Conservation (phyloP, 192 early-diverging fungal genomes). For the Coemansia sp. region DNA sequence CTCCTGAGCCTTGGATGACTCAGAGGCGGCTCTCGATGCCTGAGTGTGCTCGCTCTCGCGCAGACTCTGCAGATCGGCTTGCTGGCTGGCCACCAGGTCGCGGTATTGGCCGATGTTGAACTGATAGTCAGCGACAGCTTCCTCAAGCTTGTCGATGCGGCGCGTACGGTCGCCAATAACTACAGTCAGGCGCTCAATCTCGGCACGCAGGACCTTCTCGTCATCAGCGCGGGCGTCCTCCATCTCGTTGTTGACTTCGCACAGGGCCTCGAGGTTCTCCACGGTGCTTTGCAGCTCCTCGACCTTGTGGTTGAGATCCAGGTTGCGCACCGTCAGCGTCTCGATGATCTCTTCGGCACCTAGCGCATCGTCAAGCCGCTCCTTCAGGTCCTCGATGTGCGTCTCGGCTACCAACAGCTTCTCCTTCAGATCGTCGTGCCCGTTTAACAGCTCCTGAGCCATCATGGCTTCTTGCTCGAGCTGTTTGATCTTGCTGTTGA, state of each 20-base stretch:
- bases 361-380: conserved; percentile 77
- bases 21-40: conserved; percentile 56
- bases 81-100: conserved; percentile 74
- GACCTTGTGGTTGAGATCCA: conserved; percentile 67
- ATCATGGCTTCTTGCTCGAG: conserved; percentile 72
- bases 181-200: conserved; percentile 73
- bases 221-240: conserved; percentile 92
- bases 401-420: conserved; percentile 66
- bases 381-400: conserved; percentile 83
- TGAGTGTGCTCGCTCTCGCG: conserved; percentile 70
- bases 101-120: conserved; percentile 85
- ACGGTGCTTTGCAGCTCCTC: conserved; percentile 78
- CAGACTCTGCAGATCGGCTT: conserved; percentile 73
- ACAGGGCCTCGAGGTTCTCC: conserved; percentile 89
- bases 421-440: conserved; percentile 46
- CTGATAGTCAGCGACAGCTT: conserved; percentile 85
- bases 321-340: conserved; percentile 81
- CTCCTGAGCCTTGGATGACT: conserved; percentile 74
- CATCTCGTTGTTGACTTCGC: conserved; percentile 89
- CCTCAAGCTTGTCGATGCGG: conserved; percentile 68
- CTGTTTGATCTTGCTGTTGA: conserved; percentile 63
- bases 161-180: conserved; percentile 65
- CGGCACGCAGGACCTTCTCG: conserved; percentile 81
- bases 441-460: conserved; percentile 62
- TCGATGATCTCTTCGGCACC: conserved; percentile 87